Conservation (phyloP, 805 yeast genomes). For the Metschnikowia orientalis region DNA sequence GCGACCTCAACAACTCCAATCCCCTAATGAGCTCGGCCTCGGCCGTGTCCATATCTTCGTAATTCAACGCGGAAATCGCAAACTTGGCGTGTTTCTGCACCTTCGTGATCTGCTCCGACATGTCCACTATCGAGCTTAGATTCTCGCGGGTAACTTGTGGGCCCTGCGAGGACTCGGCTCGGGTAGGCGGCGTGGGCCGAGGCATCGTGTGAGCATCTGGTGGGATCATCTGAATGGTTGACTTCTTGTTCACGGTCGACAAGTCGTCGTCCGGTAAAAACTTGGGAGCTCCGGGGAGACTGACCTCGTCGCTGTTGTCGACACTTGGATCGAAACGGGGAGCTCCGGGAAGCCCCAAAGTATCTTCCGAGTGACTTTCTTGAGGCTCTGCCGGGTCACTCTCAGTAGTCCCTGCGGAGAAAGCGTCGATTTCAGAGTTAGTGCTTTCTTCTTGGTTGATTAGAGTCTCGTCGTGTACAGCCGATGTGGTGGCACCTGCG, state of each 20-base stretch:
- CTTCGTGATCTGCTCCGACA: slow-evolving; percentile 51
- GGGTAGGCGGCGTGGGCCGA: neutral
- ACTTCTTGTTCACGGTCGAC: slow-evolving; percentile 32
- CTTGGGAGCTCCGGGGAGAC: slow-evolving; percentile 41
- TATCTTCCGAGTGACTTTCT: neutral
- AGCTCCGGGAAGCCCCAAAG: neutral
- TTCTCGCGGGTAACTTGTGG: slow-evolving; percentile 29
- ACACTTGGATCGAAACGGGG: slow-evolving; percentile 18
- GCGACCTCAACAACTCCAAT: slow-evolving; percentile 35
- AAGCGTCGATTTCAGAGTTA: no score
- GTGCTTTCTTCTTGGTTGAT: no score
- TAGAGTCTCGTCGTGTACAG: no score
- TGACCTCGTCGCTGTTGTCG: slow-evolving; percentile 20
- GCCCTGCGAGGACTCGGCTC: slow-evolving; percentile 2
- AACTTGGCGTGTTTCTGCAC: slow-evolving; percentile 70
- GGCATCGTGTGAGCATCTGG: slow-evolving; percentile 15
- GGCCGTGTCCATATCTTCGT: slow-evolving; percentile 70
- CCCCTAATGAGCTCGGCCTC: slow-evolving; percentile 56
- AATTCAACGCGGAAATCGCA: slow-evolving; percentile 74
- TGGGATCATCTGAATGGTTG: slow-evolving; percentile 35
- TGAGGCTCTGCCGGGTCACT: neutral
- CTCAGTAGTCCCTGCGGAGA: no score
- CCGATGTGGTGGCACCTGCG: neutral
- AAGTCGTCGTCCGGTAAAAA: slow-evolving; percentile 39
- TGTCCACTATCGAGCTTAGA: slow-evolving; percentile 47